A percentile compares a stretch with the other conserved stretches of the same genome.
Evolutionary conservation across 352 stramenopile species (phyloP).

Genomic region (Globisporangium uncinulatum): DNA sequence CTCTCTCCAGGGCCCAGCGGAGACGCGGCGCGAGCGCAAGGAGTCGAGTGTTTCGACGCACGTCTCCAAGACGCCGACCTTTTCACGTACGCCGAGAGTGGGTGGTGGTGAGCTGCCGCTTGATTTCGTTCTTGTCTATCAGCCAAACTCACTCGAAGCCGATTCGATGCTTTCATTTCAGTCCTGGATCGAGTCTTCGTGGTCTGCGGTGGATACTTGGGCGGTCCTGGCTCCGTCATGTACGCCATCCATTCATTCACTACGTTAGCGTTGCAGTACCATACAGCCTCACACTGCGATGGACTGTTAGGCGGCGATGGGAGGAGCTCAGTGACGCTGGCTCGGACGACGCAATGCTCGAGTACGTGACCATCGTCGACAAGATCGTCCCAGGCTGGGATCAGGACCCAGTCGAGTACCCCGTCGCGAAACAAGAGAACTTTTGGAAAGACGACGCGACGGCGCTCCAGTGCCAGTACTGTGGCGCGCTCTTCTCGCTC

Average conservation of each 20-base stretch:
- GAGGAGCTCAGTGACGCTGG: constrained; percentile 41
- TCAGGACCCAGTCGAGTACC: constrained; percentile 34
- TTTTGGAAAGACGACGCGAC: constrained; percentile 64
- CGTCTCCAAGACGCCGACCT: constrained; percentile 8
- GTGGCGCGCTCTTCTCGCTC: constrained; percentile 36
- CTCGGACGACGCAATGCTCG: constrained; percentile 39
- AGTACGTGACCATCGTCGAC: constrained; percentile 56
- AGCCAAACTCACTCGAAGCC: background rate
- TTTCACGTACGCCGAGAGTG: constrained; percentile 12
- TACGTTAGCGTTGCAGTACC: background rate
- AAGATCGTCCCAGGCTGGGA: constrained; percentile 65
- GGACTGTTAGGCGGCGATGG: constrained; percentile 46
- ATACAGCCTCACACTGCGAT: background rate
- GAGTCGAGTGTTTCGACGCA: constrained; percentile 23
- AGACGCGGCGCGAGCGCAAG: constrained; percentile 41
- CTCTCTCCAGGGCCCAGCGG: constrained; percentile 34
- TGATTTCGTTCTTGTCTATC: background rate
- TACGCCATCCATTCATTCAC: constrained; percentile 16
- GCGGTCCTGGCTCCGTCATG: constrained; percentile 53
- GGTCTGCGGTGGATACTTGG: constrained; percentile 43
- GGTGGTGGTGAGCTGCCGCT: too few species aligned
- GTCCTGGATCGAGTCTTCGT: constrained; percentile 29
- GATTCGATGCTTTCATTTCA: constrained; percentile 1
- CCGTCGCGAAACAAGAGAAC: constrained; percentile 35
- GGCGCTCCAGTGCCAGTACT: constrained; percentile 37